Evolutionary conservation across 169 alveolate species (phyloP).

Genomic region (Plasmodium knowlesi): DNA sequence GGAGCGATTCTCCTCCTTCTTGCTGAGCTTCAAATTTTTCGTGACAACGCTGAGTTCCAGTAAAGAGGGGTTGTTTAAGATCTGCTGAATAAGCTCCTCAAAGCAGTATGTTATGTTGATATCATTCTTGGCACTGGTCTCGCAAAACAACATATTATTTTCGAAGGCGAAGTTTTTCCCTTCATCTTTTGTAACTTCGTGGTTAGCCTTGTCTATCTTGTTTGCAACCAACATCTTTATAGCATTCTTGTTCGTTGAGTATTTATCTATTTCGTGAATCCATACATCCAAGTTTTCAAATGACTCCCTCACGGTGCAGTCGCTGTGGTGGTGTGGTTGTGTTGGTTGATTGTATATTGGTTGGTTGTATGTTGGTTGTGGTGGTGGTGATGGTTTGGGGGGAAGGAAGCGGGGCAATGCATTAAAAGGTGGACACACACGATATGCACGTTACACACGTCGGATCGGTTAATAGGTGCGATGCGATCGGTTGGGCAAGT

Average conservation of each 20-base stretch:
- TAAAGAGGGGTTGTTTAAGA: conserved; percentile 27
- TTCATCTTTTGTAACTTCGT: conserved; percentile 56
- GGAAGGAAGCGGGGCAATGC: no score
- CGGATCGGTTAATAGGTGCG: no score
- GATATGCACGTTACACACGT: no score
- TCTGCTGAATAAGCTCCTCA: conserved; percentile 46
- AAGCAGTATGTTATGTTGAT: conserved; percentile 49
- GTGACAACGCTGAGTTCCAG: conserved; percentile 47
- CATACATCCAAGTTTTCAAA: conserved; percentile 73
- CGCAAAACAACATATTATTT: conserved; percentile 71
- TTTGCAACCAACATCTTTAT: conserved; percentile 78
- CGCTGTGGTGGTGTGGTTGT: no score
- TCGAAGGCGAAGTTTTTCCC: conserved; percentile 74
- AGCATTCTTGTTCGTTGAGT: conserved; percentile 74
- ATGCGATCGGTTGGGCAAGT: no score
- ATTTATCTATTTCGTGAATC: conserved; percentile 76
- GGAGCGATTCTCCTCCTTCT: conserved; percentile 28
- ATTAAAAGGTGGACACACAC: no score
- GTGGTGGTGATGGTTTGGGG: no score
- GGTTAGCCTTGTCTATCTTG: conserved; percentile 73
- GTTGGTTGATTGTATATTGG: no score
- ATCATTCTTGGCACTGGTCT: conserved; percentile 71
- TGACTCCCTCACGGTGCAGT: conserved; percentile 86
- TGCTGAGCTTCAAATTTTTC: conserved; percentile 31
- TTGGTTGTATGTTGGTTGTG: no score